Percentiles rank a stretch among this genome's conserved stretches.
phyloP scores from a whole-genome alignment of 225 moss, liverwort and hornwort species.

The Sphagnum tenellum region DNA sequence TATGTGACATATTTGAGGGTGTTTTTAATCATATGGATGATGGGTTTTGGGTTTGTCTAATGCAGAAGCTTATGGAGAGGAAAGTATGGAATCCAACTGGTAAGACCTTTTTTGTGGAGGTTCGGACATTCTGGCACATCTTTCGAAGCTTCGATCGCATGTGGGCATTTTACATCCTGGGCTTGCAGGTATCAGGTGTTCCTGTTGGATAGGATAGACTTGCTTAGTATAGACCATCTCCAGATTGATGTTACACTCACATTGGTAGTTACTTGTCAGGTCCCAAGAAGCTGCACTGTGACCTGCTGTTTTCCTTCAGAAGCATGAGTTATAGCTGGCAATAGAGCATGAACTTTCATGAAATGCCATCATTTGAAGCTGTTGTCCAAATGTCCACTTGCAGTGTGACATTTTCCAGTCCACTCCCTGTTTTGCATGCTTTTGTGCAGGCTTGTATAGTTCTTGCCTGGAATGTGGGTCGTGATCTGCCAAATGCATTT shows the following conservation, averaged over 20 bases:
- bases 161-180: conserved; percentile 77
- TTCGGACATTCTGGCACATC: conserved; percentile 90
- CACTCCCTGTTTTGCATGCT: too few relatives aligned
- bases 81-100: conserved; percentile 41
- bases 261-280: too few relatives aligned
- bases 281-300: too few relatives aligned
- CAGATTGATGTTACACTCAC: too few relatives aligned
- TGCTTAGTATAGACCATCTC: too few relatives aligned
- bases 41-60: neutral
- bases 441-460: conserved; percentile 49
- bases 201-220: too few relatives aligned
- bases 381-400: neutral
- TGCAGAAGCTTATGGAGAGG: conserved; percentile 37
- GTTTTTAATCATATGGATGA: conserved; percentile 8
- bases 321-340: too few relatives aligned
- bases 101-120: conserved; percentile 87
- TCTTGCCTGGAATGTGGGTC: conserved; percentile 71
- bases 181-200: conserved; percentile 52
- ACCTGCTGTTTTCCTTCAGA: too few relatives aligned
- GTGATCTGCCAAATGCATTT: conserved; percentile 36
- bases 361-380: too few relatives aligned
- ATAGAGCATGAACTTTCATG: neutral
- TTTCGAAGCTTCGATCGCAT: conserved; percentile 91
- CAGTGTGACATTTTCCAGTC: neutral
- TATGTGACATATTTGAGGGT: neutral